Evolutionary conservation across 352 stramenopile species (phyloP).

Genomic region (Pythium pyrilobum): DNA sequence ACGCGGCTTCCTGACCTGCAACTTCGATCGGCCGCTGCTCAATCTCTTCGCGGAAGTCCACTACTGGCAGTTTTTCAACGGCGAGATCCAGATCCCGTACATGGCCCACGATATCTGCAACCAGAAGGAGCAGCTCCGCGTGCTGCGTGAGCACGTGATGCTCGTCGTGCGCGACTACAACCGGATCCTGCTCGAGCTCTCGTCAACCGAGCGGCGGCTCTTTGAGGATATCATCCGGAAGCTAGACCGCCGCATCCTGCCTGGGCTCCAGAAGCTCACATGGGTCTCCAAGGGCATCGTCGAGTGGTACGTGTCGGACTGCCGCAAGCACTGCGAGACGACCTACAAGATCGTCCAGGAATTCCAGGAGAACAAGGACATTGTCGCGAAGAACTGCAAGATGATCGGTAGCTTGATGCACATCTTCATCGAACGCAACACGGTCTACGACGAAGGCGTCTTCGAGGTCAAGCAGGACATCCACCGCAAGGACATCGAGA

Average conservation of each 20-base stretch:
- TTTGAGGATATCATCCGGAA: constrained; percentile 95
- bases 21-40: constrained; percentile 92
- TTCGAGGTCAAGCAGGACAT: constrained; percentile 90
- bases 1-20: constrained; percentile 89
- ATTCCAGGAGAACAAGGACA: constrained; percentile 88
- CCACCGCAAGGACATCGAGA: constrained; percentile 84
- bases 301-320: constrained; percentile 91
- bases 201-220: constrained; percentile 84
- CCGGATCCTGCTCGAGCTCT: constrained; percentile 89
- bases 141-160: constrained; percentile 93
- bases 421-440: constrained; percentile 92
- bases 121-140: constrained; percentile 88
- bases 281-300: constrained; percentile 92
- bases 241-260: constrained; percentile 90
- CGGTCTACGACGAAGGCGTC: constrained; percentile 90
- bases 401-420: constrained; percentile 86
- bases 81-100: constrained; percentile 94
- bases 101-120: constrained; percentile 95
- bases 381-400: constrained; percentile 86
- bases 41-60: constrained; percentile 92
- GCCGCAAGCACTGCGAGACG: constrained; percentile 83
- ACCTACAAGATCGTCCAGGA: constrained; percentile 88
- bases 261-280: constrained; percentile 91
- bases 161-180: constrained; percentile 95
- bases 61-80: constrained; percentile 89